phyloP scores from a whole-genome alignment of 1,139 yeast species.

The Taphrina deformans region DNA sequence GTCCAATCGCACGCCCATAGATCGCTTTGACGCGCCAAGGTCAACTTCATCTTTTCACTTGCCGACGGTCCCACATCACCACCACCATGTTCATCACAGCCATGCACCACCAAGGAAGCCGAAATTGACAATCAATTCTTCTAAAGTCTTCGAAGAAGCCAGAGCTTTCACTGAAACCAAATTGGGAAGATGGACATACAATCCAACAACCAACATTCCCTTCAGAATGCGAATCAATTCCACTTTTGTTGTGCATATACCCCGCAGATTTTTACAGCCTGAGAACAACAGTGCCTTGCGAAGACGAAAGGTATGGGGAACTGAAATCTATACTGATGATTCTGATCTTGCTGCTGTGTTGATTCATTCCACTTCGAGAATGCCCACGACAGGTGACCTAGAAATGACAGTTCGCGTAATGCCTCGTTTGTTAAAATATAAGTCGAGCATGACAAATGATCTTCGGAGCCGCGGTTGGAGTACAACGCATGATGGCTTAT shows the following conservation, averaged over 20 bases:
- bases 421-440: constrained; percentile 64
- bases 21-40: not conserved
- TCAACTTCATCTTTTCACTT: not conserved
- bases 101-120: constrained; percentile 3
- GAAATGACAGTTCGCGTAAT: constrained; percentile 64
- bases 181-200: constrained; percentile 25
- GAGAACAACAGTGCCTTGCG: constrained; percentile 23
- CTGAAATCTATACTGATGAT: constrained; percentile 89
- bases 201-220: constrained; percentile 11
- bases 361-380: constrained; percentile 54
- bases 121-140: constrained; percentile 17
- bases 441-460: constrained; percentile 65
- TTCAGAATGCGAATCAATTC: constrained; percentile 12
- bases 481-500: constrained; percentile 66
- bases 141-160: constrained; percentile 26
- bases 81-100: constrained; percentile 8
- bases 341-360: constrained; percentile 76
- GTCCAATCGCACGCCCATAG: not conserved
- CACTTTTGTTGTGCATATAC: constrained; percentile 5
- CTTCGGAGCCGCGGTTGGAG: constrained; percentile 75
- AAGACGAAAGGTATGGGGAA: constrained; percentile 78
- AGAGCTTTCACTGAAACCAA: not conserved
- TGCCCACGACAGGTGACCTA: constrained; percentile 49
- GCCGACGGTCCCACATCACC: constrained; percentile 6
- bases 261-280: constrained; percentile 10